Conservation (phyloP, 805 yeast species). For the Lipomyces sp. region DNA sequence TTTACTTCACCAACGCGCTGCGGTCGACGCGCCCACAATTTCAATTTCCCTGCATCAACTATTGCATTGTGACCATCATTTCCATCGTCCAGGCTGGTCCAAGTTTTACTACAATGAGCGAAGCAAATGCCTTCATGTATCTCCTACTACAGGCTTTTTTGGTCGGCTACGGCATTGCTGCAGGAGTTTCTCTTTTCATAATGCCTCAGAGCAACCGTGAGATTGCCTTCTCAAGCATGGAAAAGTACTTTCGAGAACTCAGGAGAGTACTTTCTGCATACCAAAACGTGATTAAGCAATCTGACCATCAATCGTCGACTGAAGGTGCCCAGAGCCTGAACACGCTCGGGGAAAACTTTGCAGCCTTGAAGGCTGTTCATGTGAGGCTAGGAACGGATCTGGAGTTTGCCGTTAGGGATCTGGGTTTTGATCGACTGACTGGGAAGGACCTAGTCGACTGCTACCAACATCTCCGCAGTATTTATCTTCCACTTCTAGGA, state of each 20-base stretch:
- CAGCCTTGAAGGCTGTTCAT: too few relatives aligned
- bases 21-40: neutral
- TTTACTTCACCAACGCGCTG: neutral
- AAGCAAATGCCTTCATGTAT: slow-evolving; percentile 2
- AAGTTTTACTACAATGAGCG: too few relatives aligned
- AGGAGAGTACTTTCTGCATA: slow-evolving; percentile 1
- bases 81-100: too few relatives aligned
- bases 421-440: too few relatives aligned
- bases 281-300: neutral
- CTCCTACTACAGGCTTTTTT: neutral
- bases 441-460: neutral
- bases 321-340: neutral
- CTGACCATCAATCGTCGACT: neutral
- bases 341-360: neutral
- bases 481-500: slow-evolving; percentile 2
- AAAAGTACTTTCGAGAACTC: neutral
- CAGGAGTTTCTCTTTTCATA: neutral
- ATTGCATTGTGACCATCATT: too few relatives aligned
- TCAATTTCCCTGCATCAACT: neutral
- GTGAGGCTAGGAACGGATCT: too few relatives aligned
- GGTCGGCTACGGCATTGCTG: neutral
- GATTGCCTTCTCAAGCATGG: neutral
- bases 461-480: slow-evolving; percentile 1
- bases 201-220: slow-evolving; percentile 1
- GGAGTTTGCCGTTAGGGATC: too few relatives aligned